Conservation (phyloP, 306 rosid genomes). For the Inga leiocalycina region DNA sequence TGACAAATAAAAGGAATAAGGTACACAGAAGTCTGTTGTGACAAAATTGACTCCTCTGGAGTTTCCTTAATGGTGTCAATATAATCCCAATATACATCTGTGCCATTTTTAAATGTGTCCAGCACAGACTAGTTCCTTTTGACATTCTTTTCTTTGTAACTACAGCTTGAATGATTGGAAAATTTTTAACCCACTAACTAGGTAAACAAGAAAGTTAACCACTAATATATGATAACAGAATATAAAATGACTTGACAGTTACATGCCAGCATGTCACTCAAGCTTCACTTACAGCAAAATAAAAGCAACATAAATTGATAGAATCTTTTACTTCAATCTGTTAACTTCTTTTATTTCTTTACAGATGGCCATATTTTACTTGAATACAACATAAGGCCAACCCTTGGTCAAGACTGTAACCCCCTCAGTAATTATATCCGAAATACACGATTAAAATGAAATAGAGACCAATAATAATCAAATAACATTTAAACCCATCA, state of each 20-base stretch:
- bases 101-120: constrained; percentile 78
- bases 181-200: constrained; percentile 36
- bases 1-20: constrained; percentile 83
- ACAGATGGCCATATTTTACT: constrained; percentile 1
- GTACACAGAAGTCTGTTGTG: constrained; percentile 76
- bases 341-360: not conserved
- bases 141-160: constrained; percentile 46
- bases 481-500: too few relatives aligned
- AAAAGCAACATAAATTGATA: constrained; percentile 6
- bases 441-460: too few relatives aligned
- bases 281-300: constrained; percentile 19
- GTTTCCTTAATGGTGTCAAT: constrained; percentile 64
- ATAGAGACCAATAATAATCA: too few relatives aligned
- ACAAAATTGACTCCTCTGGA: constrained; percentile 69
- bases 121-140: constrained; percentile 58
- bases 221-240: constrained; percentile 15
- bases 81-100: constrained; percentile 76
- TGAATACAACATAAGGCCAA: not conserved
- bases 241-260: constrained; percentile 6
- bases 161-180: constrained; percentile 17
- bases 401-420: not conserved
- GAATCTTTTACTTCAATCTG: not conserved
- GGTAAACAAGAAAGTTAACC: constrained; percentile 7
- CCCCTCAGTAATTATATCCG: too few relatives aligned
- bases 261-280: not conserved